Percentiles rank a stretch among this genome's conserved stretches.
phyloP scores from a whole-genome alignment of 1,139 yeast species.

The Yamadazyma dushanensis region DNA sequence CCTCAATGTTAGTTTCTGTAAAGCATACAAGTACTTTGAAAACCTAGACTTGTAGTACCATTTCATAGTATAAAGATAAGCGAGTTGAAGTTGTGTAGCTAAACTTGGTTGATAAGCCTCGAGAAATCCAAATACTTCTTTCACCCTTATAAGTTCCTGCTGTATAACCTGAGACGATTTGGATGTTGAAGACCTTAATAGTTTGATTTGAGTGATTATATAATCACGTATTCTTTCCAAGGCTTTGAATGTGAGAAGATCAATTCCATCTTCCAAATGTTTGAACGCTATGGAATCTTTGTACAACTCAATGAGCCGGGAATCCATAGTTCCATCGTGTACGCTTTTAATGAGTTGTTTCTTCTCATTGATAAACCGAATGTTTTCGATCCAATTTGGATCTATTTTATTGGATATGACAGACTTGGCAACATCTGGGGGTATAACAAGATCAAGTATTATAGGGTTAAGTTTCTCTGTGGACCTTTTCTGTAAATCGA shows the following conservation, averaged over 20 bases:
- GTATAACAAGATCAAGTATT: conserved; percentile 69
- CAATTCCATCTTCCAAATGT: conserved; percentile 40
- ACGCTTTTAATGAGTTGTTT: conserved; percentile 42
- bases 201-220: conserved; percentile 62
- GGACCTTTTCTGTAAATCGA: conserved; percentile 53
- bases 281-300: conserved; percentile 32
- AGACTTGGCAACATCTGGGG: conserved; percentile 62
- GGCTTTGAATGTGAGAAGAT: conserved; percentile 48
- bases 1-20: conserved; percentile 61
- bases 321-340: conserved; percentile 15
- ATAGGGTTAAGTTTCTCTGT: conserved; percentile 67
- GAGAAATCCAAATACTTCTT: conserved; percentile 62
- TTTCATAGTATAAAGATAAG: conserved; percentile 82
- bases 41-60: conserved; percentile 90
- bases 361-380: conserved; percentile 58
- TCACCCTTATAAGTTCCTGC: conserved; percentile 56
- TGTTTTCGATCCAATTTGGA: conserved; percentile 58
- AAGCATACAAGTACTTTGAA: conserved; percentile 72
- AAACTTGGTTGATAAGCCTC: conserved; percentile 56
- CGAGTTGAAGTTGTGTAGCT: conserved; percentile 74
- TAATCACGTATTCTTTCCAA: conserved; percentile 76
- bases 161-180: conserved; percentile 76
- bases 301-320: conserved; percentile 19
- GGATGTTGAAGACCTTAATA: conserved; percentile 47
- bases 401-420: conserved; percentile 48